Evolutionary conservation across 2,329 filamentous ascomycete genomes (phyloP).

Genomic region (Verticillium nubilum): DNA sequence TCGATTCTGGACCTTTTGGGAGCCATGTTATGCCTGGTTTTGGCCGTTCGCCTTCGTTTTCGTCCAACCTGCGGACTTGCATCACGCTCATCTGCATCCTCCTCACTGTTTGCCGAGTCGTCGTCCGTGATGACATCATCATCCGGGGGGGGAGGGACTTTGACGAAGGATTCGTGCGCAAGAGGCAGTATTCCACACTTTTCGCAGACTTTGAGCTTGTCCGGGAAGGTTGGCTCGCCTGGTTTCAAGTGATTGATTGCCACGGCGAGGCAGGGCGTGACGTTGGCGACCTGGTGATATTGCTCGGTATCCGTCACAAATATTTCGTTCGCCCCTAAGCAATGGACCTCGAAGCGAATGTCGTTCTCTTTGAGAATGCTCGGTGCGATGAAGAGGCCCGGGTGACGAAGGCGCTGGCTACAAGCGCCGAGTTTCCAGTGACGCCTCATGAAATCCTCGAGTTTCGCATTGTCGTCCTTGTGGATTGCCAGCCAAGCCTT

Average conservation of each 20-base stretch:
- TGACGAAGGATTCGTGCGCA: not conserved
- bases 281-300: not conserved
- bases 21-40: not conserved
- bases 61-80: not conserved
- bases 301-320: not conserved
- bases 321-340: not conserved
- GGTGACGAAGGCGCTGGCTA: not conserved
- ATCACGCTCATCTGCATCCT: not conserved
- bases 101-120: not conserved
- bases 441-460: not conserved
- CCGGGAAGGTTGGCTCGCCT: not conserved
- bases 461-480: not conserved
- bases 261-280: not conserved
- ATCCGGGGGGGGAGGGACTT: not conserved
- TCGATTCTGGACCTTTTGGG: not conserved
- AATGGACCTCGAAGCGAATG: not conserved
- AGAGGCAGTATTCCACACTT: slow-evolving; percentile 3
- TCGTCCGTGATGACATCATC: not conserved
- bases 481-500: not conserved
- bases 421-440: not conserved
- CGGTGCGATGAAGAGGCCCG: slow-evolving; percentile 1
- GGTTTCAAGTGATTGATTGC: slow-evolving; percentile 1
- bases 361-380: not conserved
- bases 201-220: not conserved
- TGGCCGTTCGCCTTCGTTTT: not conserved